Percentiles rank a stretch among this genome's conserved stretches.
Evolutionary conservation across 257 asterid genomes (phyloP).

Genomic region (Nicotiana paniculata): DNA sequence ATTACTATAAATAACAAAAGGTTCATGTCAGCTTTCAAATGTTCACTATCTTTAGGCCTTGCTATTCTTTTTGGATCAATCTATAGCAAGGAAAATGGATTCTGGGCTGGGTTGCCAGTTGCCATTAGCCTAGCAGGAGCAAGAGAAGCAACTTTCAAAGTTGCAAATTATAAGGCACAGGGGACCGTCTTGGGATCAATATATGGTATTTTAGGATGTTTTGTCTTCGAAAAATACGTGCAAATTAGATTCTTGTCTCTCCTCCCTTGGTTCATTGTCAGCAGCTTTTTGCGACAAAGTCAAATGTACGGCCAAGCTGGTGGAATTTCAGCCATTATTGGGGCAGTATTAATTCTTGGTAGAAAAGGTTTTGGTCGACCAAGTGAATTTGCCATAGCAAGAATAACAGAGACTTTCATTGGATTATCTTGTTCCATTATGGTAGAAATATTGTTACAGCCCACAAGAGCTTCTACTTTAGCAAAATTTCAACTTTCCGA

Average conservation of each 20-base stretch:
- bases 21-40: conserved; percentile 54
- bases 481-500: conserved; percentile 55
- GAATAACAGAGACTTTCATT: conserved; percentile 75
- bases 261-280: conserved; percentile 79
- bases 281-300: conserved; percentile 57
- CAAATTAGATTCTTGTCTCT: conserved; percentile 61
- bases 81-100: conserved; percentile 61
- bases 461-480: conserved; percentile 66
- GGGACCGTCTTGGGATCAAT: conserved; percentile 84
- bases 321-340: conserved; percentile 72
- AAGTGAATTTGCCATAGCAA: conserved; percentile 68
- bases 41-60: conserved; percentile 62
- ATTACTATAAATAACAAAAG: conserved; percentile 30
- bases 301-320: conserved; percentile 89
- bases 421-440: conserved; percentile 69
- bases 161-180: conserved; percentile 69
- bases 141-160: conserved; percentile 68
- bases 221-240: conserved; percentile 50
- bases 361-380: conserved; percentile 64
- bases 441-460: conserved; percentile 70
- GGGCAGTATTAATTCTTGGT: conserved; percentile 65
- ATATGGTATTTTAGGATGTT: conserved; percentile 76
- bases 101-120: conserved; percentile 79
- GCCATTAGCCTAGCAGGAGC: conserved; percentile 62
- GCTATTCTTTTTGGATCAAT: conserved; percentile 56